Evolutionary conservation across 176 grass and related monocot genomes (phyloP), one percentile per base, ranked within the genome.

Genomic region (Dendrocalamus sinicus): DNA sequence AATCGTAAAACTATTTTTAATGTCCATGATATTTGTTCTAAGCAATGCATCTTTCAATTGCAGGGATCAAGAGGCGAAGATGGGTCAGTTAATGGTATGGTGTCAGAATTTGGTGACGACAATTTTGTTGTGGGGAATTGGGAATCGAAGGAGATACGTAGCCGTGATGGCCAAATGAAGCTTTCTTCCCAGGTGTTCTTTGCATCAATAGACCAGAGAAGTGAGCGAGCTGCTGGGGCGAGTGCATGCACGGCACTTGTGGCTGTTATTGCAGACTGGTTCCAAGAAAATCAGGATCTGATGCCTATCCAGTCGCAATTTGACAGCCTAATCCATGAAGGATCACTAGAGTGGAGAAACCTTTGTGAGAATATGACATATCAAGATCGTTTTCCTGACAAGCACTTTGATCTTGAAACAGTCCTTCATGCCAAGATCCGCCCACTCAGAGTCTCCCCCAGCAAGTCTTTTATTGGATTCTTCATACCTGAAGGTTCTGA

Each of bases 391-490:
- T 99, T 99, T 75, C 82, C 84, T 41, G 94, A 99, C 76, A 91
- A 91, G 81, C 97, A 99, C 32, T 96, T 99, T 35, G 97, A 99
- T 87, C 93, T 99, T 40, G 92, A 99, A 19, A 99, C 97, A n/a
- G 94, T 99, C 26, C 87, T 99, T 64, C 70, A 86, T 65, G 92
- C 94, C 76, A 85, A 89, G 63, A 90, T 96, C 73, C 87, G 78
- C 20, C 86, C 90, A 20, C 83, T 99, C 43, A 61, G 32, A 16
- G 85, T 92, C 12, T 57, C 84, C 60, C 85, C 81, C 11, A 69
- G 86, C 16, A 91, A 87, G 59, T 96, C 93, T 64, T 94, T 88
- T 68, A 44, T 99, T 47, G 97, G 92, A 71, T 99, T 99, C 78
- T 93, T 99, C 55, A 24, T 81, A 37, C 89, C 85, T 0, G 81